phyloP scores from a whole-genome alignment of 139 green algal genomes.

The Micractinium sp. region DNA sequence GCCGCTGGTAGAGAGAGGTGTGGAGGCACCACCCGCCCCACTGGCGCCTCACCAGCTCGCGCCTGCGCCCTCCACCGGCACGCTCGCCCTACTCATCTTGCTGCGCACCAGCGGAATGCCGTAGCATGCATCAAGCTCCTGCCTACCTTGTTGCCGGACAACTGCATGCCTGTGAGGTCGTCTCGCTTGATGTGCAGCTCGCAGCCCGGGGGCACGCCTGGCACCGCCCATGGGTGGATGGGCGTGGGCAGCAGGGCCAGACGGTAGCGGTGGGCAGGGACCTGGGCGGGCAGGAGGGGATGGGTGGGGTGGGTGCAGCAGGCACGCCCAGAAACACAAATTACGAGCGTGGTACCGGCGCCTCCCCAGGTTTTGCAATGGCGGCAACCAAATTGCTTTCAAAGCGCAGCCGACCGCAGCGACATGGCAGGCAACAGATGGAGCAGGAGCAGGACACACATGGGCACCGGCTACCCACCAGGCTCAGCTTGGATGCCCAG shows the following conservation, averaged over 20 bases:
- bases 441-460: not conserved
- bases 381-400: no score
- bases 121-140: not conserved
- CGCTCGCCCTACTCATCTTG: no score
- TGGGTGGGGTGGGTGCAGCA: not conserved
- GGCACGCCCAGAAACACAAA: not conserved
- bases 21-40: no score
- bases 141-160: slow-evolving; percentile 91
- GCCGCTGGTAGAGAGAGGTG: no score
- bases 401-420: not conserved
- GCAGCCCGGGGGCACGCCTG: slow-evolving; percentile 68
- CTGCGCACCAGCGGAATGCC: no score
- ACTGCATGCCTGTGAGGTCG: slow-evolving; percentile 90
- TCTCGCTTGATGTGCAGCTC: slow-evolving; percentile 93
- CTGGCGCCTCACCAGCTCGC: no score
- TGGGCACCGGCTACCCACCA: not conserved
- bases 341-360: no score
- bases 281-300: not conserved
- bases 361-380: no score
- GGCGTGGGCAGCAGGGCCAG: slow-evolving; percentile 53
- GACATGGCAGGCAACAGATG: not conserved
- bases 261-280: slow-evolving; percentile 50
- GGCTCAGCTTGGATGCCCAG: slow-evolving; percentile 14
- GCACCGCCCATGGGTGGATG: slow-evolving; percentile 78
- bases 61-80: no score